A percentile compares a stretch with the other conserved stretches of the same genome.
phyloP scores from a whole-genome alignment of 2,329 filamentous ascomycete genomes.

The Colletotrichum tamarilloi region DNA sequence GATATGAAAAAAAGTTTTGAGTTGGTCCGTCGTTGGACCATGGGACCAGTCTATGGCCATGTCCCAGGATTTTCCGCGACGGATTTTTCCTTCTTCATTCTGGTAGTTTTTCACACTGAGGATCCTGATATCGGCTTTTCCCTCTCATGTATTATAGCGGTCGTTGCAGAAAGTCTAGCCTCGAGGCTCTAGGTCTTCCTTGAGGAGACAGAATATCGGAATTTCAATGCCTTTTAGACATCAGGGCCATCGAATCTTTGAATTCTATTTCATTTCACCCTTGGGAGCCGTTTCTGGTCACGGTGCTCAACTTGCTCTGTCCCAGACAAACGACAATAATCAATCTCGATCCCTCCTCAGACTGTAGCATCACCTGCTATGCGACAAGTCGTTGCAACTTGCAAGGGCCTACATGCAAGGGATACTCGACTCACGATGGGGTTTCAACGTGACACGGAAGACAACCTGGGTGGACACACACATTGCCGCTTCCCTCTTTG shows the following conservation, averaged over 20 bases:
- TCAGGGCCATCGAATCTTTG: no score
- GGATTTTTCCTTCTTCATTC: conserved; percentile 20
- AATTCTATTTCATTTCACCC: no score
- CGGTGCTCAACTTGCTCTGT: not conserved
- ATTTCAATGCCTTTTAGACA: conserved; percentile 5
- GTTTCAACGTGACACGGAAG: not conserved
- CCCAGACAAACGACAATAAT: not conserved
- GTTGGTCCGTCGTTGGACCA: not conserved
- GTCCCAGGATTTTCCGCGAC: not conserved
- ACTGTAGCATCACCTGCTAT: not conserved
- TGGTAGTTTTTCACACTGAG: not conserved
- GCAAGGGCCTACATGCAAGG: not conserved
- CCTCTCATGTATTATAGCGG: conserved; percentile 32
- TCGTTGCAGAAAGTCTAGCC: conserved; percentile 34
- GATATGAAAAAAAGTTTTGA: conserved; percentile 31
- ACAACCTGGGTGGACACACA: not conserved
- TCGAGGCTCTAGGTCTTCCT: conserved; percentile 19
- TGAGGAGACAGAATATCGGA: conserved; percentile 6
- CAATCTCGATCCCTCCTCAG: not conserved
- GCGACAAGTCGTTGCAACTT: not conserved
- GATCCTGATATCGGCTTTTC: conserved; percentile 2
- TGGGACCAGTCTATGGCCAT: not conserved
- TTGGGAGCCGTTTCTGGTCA: not conserved
- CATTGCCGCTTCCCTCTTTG: not conserved
- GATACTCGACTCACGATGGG: not conserved